phyloP scores from a whole-genome alignment of 1,284 basidiomycete genomes.

The Thecaphora frezii region DNA sequence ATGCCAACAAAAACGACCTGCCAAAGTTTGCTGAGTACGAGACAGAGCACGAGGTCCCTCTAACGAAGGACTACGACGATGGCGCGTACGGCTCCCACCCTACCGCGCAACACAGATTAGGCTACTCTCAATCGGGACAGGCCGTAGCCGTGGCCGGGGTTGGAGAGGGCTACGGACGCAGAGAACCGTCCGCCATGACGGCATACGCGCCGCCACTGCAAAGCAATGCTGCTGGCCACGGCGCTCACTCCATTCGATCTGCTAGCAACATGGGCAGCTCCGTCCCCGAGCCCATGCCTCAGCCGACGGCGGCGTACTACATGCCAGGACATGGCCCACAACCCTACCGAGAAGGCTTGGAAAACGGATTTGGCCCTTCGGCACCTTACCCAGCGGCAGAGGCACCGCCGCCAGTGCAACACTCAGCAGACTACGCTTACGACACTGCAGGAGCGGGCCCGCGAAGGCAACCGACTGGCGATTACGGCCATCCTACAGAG shows the following conservation, averaged over 20 bases:
- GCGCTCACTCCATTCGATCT: slow-evolving; percentile 19
- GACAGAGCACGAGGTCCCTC: slow-evolving; percentile 47
- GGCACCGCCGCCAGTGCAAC: too few relatives aligned
- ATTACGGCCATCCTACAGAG: slow-evolving; percentile 36
- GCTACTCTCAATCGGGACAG: slow-evolving; percentile 1
- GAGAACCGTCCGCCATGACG: slow-evolving; percentile 8
- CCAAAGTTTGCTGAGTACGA: slow-evolving; percentile 54
- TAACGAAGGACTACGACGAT: slow-evolving; percentile 46
- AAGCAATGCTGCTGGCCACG: slow-evolving; percentile 36
- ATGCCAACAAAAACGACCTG: slow-evolving; percentile 21
- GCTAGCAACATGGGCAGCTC: slow-evolving; percentile 5
- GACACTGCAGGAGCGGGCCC: not conserved
- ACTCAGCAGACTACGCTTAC: too few relatives aligned
- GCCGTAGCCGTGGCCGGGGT: slow-evolving; percentile 30
- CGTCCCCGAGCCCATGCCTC: slow-evolving; percentile 1
- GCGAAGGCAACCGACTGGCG: slow-evolving; percentile 26
- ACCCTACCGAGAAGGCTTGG: slow-evolving; percentile 37
- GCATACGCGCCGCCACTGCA: slow-evolving; percentile 22
- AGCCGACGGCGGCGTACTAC: slow-evolving; percentile 15
- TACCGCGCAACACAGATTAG: not conserved
- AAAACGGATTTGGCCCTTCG: not conserved
- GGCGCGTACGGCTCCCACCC: slow-evolving; percentile 16
- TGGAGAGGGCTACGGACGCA: slow-evolving; percentile 38
- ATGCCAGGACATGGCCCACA: slow-evolving; percentile 43
- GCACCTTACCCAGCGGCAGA: slow-evolving; percentile 14